Conservation (phyloP, 345 rosid genomes). For the Combretum micranthum region DNA sequence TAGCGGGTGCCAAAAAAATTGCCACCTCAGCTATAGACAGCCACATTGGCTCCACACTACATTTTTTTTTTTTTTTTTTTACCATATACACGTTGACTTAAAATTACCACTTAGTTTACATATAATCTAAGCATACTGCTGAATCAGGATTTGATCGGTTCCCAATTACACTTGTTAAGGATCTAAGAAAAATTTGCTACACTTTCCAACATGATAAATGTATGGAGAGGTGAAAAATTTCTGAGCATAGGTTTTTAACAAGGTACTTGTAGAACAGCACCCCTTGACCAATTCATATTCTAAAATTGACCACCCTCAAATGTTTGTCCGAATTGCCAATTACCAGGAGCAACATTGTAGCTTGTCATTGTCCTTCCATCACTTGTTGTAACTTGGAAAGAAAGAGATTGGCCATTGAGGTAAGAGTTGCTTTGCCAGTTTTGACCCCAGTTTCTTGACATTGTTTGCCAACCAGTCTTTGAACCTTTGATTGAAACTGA, state of each 20-base stretch:
- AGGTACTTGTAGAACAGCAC: too few relatives aligned
- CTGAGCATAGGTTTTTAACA: too few relatives aligned
- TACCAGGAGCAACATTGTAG: conserved; percentile 41
- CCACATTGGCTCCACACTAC: conserved; percentile 20
- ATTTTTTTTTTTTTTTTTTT: conserved; percentile 10
- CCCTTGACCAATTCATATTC: neutral
- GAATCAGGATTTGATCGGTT: too few relatives aligned
- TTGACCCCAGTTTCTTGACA: conserved; percentile 98
- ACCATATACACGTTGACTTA: conserved; percentile 4
- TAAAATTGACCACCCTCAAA: conserved; percentile 14
- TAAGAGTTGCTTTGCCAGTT: conserved; percentile 94
- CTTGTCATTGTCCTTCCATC: conserved; percentile 65
- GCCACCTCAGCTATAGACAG: conserved; percentile 66
- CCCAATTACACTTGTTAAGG: too few relatives aligned
- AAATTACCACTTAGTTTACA: neutral
- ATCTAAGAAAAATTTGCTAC: too few relatives aligned
- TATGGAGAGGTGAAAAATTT: too few relatives aligned
- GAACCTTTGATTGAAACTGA: conserved; percentile 79
- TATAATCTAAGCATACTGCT: too few relatives aligned
- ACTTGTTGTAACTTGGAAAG: conserved; percentile 81
- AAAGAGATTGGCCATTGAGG: conserved; percentile 73
- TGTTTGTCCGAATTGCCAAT: conserved; percentile 22
- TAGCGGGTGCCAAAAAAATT: conserved; percentile 57
- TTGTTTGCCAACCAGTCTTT: conserved; percentile 67
- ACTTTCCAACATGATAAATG: too few relatives aligned